Conservation (phyloP, 768 basidiomycete genomes). For the Termitomyces sp. region DNA sequence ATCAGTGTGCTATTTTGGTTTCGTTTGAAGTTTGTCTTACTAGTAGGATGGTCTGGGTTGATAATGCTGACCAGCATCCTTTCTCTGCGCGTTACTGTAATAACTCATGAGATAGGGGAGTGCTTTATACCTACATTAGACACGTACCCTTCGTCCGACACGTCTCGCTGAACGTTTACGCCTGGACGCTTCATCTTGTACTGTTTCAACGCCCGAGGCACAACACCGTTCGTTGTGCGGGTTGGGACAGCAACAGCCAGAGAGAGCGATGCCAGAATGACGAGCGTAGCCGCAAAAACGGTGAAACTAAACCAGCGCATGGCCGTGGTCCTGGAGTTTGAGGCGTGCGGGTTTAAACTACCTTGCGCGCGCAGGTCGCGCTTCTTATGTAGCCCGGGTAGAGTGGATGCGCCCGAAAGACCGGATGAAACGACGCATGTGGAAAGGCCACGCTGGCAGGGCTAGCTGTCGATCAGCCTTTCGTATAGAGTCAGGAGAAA, state of each 20-base stretch:
- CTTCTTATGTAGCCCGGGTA: slow-evolving; percentile 5
- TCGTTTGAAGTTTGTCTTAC: not conserved
- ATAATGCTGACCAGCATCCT: not conserved
- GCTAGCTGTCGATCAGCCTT: slow-evolving; percentile 8
- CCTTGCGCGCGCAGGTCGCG: not conserved
- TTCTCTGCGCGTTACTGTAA: not conserved
- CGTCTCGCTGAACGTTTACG: not conserved
- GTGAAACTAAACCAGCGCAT: slow-evolving; percentile 8
- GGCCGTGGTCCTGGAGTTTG: not conserved
- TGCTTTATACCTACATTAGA: not conserved
- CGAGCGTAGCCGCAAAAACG: not conserved
- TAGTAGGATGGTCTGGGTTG: slow-evolving; percentile 6
- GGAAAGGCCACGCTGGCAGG: slow-evolving; percentile 6
- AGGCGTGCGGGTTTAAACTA: not conserved
- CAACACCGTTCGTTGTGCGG: not conserved
- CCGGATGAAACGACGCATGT: slow-evolving; percentile 5
- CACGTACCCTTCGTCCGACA: not conserved
- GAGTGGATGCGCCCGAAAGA: not conserved
- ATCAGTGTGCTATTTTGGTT: not conserved
- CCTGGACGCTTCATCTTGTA: slow-evolving; percentile 13
- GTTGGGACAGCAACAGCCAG: slow-evolving; percentile 3
- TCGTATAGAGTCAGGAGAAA: slow-evolving; percentile 9
- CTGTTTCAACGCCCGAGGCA: slow-evolving; percentile 11
- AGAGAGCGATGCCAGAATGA: slow-evolving; percentile 3
- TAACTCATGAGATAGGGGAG: not conserved